Conservation (phyloP, 2,329 filamentous ascomycete genomes). For the Phialemoniopsis sp. region DNA sequence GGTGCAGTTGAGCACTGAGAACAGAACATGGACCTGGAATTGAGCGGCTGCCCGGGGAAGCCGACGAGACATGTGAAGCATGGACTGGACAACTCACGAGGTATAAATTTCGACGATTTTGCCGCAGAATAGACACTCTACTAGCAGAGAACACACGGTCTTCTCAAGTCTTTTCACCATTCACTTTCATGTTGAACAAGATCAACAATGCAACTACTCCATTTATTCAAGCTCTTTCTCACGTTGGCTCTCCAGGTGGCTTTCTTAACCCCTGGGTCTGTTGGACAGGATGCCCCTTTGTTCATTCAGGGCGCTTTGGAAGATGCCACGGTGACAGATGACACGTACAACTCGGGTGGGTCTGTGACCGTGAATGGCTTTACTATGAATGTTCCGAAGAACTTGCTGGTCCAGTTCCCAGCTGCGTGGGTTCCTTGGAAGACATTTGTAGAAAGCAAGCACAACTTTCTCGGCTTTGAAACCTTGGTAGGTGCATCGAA, state of each 20-base stretch:
- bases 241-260: neutral
- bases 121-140: too few species aligned
- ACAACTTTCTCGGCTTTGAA: slow-evolving; percentile 26
- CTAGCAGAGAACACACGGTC: too few species aligned
- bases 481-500: slow-evolving; percentile 19
- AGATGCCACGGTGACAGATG: slow-evolving; percentile 23
- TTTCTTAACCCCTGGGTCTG: neutral
- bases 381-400: slow-evolving; percentile 40
- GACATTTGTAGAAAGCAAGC: slow-evolving; percentile 24
- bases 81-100: too few species aligned
- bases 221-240: too few species aligned
- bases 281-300: slow-evolving; percentile 18
- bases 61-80: too few species aligned
- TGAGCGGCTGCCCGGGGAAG: too few species aligned
- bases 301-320: slow-evolving; percentile 25
- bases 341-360: slow-evolving; percentile 39
- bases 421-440: slow-evolving; percentile 38
- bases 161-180: too few species aligned
- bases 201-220: too few species aligned
- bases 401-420: slow-evolving; percentile 44
- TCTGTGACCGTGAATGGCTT: slow-evolving; percentile 38
- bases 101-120: too few species aligned
- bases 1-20: too few species aligned
- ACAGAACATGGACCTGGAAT: too few species aligned
- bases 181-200: too few species aligned